Evolutionary conservation across 1,284 basidiomycete species (phyloP).

Genomic region (Hemileia vastatrix): DNA sequence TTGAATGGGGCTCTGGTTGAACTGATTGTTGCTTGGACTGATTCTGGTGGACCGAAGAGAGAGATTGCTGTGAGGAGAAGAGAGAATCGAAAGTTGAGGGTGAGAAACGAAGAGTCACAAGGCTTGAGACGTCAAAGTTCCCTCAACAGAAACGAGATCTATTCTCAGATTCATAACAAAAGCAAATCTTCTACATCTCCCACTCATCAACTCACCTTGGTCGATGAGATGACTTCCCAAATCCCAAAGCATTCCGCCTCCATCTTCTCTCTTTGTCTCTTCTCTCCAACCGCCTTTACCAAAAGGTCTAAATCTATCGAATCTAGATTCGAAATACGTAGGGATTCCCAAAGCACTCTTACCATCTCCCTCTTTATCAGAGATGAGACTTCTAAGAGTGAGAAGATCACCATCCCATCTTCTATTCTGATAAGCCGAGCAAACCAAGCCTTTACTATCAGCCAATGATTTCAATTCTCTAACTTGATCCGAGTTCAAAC

Average conservation of each 20-base stretch:
- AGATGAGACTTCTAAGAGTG: slow-evolving; percentile 35
- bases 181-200: no score
- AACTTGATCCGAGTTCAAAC: no score
- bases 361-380: slow-evolving; percentile 22
- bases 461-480: slow-evolving; percentile 31
- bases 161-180: no score
- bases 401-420: slow-evolving; percentile 41
- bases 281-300: slow-evolving; percentile 42
- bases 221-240: slow-evolving; percentile 39
- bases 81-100: no score
- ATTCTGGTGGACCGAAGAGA: no score
- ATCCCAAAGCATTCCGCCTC: slow-evolving; percentile 42
- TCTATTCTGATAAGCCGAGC: slow-evolving; percentile 40
- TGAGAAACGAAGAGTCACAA: no score
- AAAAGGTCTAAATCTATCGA: slow-evolving; percentile 39
- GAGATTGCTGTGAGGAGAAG: no score
- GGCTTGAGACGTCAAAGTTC: no score
- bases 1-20: no score
- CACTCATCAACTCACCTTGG: slow-evolving; percentile 27
- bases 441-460: slow-evolving; percentile 32
- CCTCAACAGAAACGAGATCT: no score
- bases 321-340: slow-evolving; percentile 36
- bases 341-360: slow-evolving; percentile 33
- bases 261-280: slow-evolving; percentile 30
- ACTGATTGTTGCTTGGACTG: no score